Conservation (phyloP, 176 grass and related monocot species). For the Stipa capillata region DNA sequence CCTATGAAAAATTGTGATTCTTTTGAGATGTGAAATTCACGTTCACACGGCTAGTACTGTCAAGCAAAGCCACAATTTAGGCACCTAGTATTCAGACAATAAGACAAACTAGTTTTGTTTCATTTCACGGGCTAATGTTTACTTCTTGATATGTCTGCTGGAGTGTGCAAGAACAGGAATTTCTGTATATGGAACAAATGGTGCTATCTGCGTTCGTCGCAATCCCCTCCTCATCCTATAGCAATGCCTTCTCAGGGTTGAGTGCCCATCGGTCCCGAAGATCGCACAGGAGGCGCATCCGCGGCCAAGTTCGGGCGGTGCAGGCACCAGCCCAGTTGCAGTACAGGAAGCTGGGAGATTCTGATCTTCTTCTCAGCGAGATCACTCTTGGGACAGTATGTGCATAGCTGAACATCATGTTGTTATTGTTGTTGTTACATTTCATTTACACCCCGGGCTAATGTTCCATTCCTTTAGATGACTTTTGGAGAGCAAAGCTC, state of each 20-base stretch:
- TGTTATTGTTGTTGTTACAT: not conserved
- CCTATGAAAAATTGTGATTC: too few species aligned
- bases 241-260: not conserved
- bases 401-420: not conserved
- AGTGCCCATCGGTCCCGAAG: not conserved
- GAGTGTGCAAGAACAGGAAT: not conserved
- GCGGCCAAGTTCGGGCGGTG: not conserved
- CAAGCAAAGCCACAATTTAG: not conserved
- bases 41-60: not conserved
- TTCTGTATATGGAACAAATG: slow-evolving; percentile 26
- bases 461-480: not conserved
- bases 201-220: not conserved
- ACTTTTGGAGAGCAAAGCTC: slow-evolving; percentile 28
- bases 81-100: not conserved
- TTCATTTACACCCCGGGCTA: not conserved
- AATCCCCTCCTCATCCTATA: not conserved
- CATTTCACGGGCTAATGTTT: not conserved
- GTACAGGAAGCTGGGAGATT: slow-evolving; percentile 56
- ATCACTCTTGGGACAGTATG: slow-evolving; percentile 54
- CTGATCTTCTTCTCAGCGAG: slow-evolving; percentile 57
- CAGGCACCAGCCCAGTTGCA: slow-evolving; percentile 14
- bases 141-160: not conserved
- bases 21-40: not conserved
- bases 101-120: not conserved
- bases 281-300: not conserved